Evolutionary conservation across 176 grass and related monocot genomes (phyloP).

Genomic region (Musa acuminata): DNA sequence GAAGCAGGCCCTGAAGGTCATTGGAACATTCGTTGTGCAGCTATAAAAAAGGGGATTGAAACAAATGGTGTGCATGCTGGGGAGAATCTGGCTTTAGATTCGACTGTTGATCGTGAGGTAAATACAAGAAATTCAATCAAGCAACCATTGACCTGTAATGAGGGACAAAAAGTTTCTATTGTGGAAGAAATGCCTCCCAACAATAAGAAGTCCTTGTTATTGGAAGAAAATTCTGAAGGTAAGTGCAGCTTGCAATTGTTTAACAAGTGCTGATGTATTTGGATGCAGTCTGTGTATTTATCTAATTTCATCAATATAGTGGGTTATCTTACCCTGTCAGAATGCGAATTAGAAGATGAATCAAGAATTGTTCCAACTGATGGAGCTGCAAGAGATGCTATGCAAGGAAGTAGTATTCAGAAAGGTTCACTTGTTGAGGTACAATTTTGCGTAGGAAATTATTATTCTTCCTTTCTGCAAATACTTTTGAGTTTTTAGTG

Average conservation of each 20-base stretch:
- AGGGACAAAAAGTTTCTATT: conserved; percentile 5
- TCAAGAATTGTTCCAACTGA: conserved; percentile 12
- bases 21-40: conserved; percentile 54
- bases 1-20: conserved; percentile 64
- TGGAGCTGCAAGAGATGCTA: conserved; percentile 24
- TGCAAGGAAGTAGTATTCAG: conserved; percentile 52
- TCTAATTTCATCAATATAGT: conserved; percentile 1
- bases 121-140: conserved; percentile 27
- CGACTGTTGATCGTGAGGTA: conserved; percentile 22
- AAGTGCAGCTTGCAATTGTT: background rate
- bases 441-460: background rate
- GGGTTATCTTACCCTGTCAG: conserved; percentile 26
- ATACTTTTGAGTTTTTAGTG: background rate
- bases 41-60: conserved; percentile 32
- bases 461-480: background rate
- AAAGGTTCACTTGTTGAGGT: conserved; percentile 87
- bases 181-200: conserved; percentile 26
- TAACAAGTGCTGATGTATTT: background rate
- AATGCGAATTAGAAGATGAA: conserved; percentile 31
- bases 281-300: background rate
- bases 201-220: conserved; percentile 12
- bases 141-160: conserved; percentile 32
- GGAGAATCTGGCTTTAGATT: conserved; percentile 24
- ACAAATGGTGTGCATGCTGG: conserved; percentile 1
- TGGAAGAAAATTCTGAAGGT: conserved; percentile 5